phyloP scores from a whole-genome alignment of 257 asterid species.

The Thymus quinquecostatus region DNA sequence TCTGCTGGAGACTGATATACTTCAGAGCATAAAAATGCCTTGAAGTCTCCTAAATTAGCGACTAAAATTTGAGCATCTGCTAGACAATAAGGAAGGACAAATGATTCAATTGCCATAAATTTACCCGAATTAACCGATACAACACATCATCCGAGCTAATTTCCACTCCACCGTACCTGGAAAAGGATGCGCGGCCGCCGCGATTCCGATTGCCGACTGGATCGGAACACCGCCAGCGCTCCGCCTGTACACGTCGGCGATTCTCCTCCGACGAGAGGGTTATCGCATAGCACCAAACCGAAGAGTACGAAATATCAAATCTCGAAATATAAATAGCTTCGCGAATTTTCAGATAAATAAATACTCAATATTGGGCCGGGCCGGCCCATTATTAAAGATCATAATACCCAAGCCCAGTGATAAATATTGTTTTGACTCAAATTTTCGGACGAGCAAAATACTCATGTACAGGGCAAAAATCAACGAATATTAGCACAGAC shows the following conservation, averaged over 20 bases:
- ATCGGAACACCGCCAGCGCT: conserved; percentile 91
- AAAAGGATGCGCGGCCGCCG: conserved; percentile 60
- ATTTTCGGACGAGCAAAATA: too few species aligned
- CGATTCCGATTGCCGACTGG: conserved; percentile 39
- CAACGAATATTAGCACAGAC: too few species aligned
- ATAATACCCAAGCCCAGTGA: neutral
- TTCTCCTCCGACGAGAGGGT: conserved; percentile 55
- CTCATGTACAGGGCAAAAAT: too few species aligned
- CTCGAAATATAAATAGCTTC: too few species aligned
- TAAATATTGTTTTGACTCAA: too few species aligned
- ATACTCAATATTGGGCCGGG: neutral
- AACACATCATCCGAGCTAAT: neutral
- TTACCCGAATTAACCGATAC: neutral
- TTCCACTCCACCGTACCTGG: conserved; percentile 50
- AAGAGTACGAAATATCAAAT: conserved; percentile 11
- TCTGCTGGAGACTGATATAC: conserved; percentile 72
- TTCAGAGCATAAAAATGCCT: conserved; percentile 96
- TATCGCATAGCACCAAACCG: conserved; percentile 42
- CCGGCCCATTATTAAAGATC: neutral
- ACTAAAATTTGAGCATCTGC: conserved; percentile 85
- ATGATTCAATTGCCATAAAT: neutral
- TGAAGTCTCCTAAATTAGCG: conserved; percentile 94
- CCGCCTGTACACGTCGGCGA: conserved; percentile 89
- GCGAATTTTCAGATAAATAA: too few species aligned
- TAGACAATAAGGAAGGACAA: neutral